These are phyloP conservation scores for Alternaria ventricosa DNA, from an alignment of 2,329 filamentous ascomycete species.

Conservation along the genomic window DNA sequence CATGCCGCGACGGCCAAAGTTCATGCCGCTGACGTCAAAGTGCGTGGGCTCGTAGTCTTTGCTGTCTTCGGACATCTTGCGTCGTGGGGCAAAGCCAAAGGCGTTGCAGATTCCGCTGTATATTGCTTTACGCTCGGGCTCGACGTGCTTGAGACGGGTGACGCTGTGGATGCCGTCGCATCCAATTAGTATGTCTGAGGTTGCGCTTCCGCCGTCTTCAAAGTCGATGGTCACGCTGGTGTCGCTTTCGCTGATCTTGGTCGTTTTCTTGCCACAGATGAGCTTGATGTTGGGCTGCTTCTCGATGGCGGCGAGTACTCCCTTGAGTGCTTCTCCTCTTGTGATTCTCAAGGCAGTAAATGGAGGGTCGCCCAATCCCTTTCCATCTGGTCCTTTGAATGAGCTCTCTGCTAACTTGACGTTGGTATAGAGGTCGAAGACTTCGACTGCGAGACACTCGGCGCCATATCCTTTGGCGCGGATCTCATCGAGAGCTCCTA, in stretches of 20 bases:
- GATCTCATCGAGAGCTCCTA: slow-evolving; percentile 57
- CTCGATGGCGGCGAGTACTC: slow-evolving; percentile 50
- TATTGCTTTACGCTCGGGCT: slow-evolving; percentile 50
- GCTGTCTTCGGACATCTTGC: slow-evolving; percentile 18
- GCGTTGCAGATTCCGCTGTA: slow-evolving; percentile 57
- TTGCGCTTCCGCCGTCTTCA: slow-evolving; percentile 52
- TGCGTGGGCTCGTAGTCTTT: slow-evolving; percentile 37
- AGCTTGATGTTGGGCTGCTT: slow-evolving; percentile 51
- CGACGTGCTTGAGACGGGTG: slow-evolving; percentile 53
- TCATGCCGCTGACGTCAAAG: slow-evolving; percentile 54
- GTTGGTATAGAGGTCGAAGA: slow-evolving; percentile 54
- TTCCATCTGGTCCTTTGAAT: slow-evolving; percentile 52
- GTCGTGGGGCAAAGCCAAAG: slow-evolving; percentile 53
- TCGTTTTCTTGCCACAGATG: slow-evolving; percentile 52
- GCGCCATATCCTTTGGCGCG: slow-evolving; percentile 49
- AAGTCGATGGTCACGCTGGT: slow-evolving; percentile 54
- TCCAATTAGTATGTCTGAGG: slow-evolving; percentile 60
- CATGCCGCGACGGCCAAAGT: slow-evolving; percentile 54
- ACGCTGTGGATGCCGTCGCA: slow-evolving; percentile 62
- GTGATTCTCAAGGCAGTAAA: slow-evolving; percentile 55
- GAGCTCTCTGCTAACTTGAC: slow-evolving; percentile 52
- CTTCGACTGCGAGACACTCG: slow-evolving; percentile 53
- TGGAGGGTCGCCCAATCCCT: slow-evolving; percentile 53
- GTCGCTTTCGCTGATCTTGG: slow-evolving; percentile 51
- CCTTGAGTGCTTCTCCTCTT: slow-evolving; percentile 52